Evolutionary conservation across 1,139 yeast genomes (phyloP).

Genomic region (Torulaspora globosa): DNA sequence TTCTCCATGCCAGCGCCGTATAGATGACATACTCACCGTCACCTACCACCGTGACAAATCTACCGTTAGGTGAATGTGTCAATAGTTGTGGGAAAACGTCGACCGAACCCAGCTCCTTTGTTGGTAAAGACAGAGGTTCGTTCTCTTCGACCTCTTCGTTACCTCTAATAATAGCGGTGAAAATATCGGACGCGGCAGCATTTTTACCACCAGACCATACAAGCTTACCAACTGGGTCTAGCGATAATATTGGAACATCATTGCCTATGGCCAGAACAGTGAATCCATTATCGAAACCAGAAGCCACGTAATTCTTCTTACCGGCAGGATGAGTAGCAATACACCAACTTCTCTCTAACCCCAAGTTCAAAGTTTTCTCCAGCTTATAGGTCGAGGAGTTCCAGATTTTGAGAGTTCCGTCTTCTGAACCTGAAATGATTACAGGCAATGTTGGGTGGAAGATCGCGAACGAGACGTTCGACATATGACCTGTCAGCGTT

Average conservation of each 20-base stretch:
- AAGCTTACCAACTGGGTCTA: conserved; percentile 89
- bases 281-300: conserved; percentile 94
- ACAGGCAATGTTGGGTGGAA: conserved; percentile 96
- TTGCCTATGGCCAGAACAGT: conserved; percentile 84
- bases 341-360: conserved; percentile 97
- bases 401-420: conserved; percentile 77
- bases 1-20: conserved; percentile 97
- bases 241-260: conserved; percentile 88
- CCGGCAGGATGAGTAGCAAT: conserved; percentile 67
- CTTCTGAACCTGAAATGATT: conserved; percentile 78
- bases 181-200: conserved; percentile 63
- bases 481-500: conserved; percentile 85
- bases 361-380: conserved; percentile 85
- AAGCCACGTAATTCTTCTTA: conserved; percentile 63
- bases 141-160: conserved; percentile 72
- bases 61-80: conserved; percentile 92
- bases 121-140: conserved; percentile 66
- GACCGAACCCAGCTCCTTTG: conserved; percentile 85
- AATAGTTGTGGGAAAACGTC: conserved; percentile 88
- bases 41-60: conserved; percentile 95
- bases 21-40: conserved; percentile 96
- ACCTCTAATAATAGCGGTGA: conserved; percentile 74
- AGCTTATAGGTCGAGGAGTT: conserved; percentile 74
- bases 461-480: conserved; percentile 92
- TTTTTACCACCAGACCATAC: conserved; percentile 75